Conservation (phyloP, 495 filamentous ascomycete genomes). For the Penicillium maclennaniae region DNA sequence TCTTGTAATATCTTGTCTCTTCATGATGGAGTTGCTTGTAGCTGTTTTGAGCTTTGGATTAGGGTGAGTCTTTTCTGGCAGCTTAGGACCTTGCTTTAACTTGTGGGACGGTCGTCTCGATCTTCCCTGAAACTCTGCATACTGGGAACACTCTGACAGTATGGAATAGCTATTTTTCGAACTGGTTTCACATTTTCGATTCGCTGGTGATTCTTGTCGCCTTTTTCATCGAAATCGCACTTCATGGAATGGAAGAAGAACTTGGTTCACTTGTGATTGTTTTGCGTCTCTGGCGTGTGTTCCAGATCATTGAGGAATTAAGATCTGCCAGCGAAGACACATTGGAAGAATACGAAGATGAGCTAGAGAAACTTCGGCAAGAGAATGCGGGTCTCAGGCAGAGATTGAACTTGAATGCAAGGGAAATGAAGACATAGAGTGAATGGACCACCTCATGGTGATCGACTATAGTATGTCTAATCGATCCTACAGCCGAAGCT, state of each 20-base stretch:
- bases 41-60: conserved; percentile 54
- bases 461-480: no score
- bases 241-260: conserved; percentile 56
- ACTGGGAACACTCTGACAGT: neutral
- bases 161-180: conserved; percentile 52
- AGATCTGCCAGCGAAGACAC: conserved; percentile 55
- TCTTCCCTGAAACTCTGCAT: neutral
- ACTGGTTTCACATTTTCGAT: conserved; percentile 62
- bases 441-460: no score
- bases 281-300: conserved; percentile 62
- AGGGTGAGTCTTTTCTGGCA: conserved; percentile 33
- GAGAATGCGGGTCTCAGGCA: conserved; percentile 44
- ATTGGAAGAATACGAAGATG: conserved; percentile 41
- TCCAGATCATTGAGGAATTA: conserved; percentile 65
- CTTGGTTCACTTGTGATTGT: conserved; percentile 60
- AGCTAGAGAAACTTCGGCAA: conserved; percentile 39
- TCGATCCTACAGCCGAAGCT: no score
- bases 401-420: conserved; percentile 21
- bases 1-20: conserved; percentile 55
- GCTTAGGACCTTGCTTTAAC: neutral
- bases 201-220: conserved; percentile 56
- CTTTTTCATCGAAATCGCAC: conserved; percentile 55
- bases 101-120: neutral
- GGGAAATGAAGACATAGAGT: neutral
- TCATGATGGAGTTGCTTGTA: conserved; percentile 56